These are phyloP conservation scores for Amaranthus tricolor DNA, from an alignment of 179 eudicot genomes.

Conservation along the genomic window DNA sequence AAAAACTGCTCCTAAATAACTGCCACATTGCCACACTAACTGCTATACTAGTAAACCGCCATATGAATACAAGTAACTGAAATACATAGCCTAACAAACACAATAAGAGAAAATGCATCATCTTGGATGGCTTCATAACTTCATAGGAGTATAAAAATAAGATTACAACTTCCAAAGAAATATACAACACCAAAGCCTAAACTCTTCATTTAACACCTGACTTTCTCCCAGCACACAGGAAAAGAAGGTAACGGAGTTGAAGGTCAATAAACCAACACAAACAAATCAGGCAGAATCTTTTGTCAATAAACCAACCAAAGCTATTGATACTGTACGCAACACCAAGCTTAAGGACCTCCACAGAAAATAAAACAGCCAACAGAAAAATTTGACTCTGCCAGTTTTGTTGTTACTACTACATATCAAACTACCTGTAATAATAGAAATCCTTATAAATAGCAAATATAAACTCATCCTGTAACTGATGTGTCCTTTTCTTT, in stretches of 20 bases:
- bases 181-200: no score
- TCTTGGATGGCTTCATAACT: background rate
- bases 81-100: no score
- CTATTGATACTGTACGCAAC: background rate
- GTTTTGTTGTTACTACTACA: slow-evolving; percentile 1
- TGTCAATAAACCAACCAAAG: background rate
- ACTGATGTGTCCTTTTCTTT: slow-evolving; percentile 54
- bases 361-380: background rate
- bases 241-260: background rate
- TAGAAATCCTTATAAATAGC: background rate
- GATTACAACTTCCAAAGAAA: no score
- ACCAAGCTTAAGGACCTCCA: background rate
- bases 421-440: background rate
- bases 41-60: no score
- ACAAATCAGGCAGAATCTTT: background rate
- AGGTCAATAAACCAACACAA: background rate
- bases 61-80: no score
- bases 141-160: background rate
- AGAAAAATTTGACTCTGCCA: background rate
- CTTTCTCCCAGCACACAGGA: background rate
- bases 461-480: slow-evolving; percentile 57
- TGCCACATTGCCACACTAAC: no score
- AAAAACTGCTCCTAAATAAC: no score
- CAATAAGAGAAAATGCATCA: background rate
- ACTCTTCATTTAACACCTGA: background rate